phyloP scores from a whole-genome alignment of 1,284 basidiomycete species.

The Hymenochaete sp. region DNA sequence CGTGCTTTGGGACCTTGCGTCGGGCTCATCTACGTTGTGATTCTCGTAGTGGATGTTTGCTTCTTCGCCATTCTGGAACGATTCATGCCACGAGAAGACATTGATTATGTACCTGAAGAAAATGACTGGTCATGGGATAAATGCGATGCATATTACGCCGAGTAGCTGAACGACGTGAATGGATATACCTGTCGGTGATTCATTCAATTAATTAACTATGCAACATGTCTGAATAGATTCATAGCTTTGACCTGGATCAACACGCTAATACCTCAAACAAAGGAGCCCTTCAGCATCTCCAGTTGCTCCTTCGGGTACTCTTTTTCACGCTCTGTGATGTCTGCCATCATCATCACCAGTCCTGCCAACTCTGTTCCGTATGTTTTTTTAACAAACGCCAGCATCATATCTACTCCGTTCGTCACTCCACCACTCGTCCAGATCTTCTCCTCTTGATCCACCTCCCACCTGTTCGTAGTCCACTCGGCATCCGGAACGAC shows the following conservation, averaged over 20 bases:
- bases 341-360: constrained; percentile 1
- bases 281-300: too few species aligned
- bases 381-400: constrained; percentile 9
- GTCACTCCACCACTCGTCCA: constrained; percentile 16
- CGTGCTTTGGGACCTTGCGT: constrained; percentile 61
- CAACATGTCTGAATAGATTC: too few species aligned
- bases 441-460: constrained; percentile 5
- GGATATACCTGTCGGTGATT: too few species aligned
- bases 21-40: constrained; percentile 71
- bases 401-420: constrained; percentile 15
- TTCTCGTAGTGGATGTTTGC: constrained; percentile 72
- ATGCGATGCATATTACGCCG: constrained; percentile 28
- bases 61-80: constrained; percentile 73
- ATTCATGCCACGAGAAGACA: constrained; percentile 59
- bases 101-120: constrained; percentile 51
- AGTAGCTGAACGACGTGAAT: too few species aligned
- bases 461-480: constrained; percentile 10
- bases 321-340: constrained; percentile 9
- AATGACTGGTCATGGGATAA: constrained; percentile 33
- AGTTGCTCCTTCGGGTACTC: constrained; percentile 8
- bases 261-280: too few species aligned
- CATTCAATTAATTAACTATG: too few species aligned
- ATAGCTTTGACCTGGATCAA: too few species aligned
- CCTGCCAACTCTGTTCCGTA: constrained; percentile 7
- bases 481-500: constrained; percentile 10